A percentile compares a stretch with the other conserved stretches of the same genome.
phyloP scores from a whole-genome alignment of 768 basidiomycete genomes.

The Auricularia heimuer region DNA sequence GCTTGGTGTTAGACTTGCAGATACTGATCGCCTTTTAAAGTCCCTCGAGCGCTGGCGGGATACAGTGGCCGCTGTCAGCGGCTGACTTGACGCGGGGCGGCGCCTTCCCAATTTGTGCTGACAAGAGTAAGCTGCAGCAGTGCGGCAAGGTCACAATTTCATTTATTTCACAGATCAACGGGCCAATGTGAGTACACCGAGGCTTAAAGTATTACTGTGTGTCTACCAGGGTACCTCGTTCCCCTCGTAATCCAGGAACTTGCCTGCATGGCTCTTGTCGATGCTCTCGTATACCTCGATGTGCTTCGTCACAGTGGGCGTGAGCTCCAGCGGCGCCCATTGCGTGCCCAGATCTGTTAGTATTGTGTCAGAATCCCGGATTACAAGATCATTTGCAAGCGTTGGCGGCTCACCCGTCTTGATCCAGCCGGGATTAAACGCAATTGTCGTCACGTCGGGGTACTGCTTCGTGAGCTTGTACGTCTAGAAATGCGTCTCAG shows the following conservation, averaged over 20 bases:
- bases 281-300: constrained; percentile 19
- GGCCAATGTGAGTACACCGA: too few relatives aligned
- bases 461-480: constrained; percentile 28
- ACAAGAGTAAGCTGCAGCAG: too few relatives aligned
- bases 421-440: constrained; percentile 30
- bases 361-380: background rate
- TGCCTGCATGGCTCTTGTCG: constrained; percentile 18
- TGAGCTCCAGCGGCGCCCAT: constrained; percentile 19
- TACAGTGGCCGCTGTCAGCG: too few relatives aligned
- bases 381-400: background rate
- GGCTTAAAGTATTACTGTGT: too few relatives aligned
- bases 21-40: too few relatives aligned
- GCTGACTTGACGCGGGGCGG: too few relatives aligned
- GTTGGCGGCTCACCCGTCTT: constrained; percentile 23
- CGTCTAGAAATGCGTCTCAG: constrained; percentile 15
- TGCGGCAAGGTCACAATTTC: too few relatives aligned
- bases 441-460: constrained; percentile 23
- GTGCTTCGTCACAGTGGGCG: constrained; percentile 21
- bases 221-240: constrained; percentile 22
- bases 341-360: constrained; percentile 26
- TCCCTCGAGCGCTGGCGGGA: too few relatives aligned
- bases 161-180: too few relatives aligned
- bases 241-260: constrained; percentile 24
- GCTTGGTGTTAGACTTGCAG: too few relatives aligned
- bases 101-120: too few relatives aligned